These are phyloP conservation scores for Malassezia sp. DNA, from an alignment of 1,284 basidiomycete species.

Conservation along the genomic window DNA sequence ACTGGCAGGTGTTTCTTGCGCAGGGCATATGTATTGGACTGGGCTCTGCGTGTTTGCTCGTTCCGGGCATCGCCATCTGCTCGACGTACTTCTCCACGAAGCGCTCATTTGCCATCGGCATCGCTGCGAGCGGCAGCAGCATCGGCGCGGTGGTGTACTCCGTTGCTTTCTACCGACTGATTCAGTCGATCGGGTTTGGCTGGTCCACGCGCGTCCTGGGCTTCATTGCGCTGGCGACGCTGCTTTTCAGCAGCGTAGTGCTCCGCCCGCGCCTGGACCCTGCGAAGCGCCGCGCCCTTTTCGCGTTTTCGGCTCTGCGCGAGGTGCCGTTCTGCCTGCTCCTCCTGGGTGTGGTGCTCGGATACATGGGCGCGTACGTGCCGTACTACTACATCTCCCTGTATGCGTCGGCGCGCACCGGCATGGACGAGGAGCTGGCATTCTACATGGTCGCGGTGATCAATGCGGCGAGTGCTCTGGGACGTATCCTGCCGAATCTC, in stretches of 20 bases:
- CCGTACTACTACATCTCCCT: conserved; percentile 21
- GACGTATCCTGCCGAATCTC: conserved; percentile 44
- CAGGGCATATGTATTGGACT: conserved; percentile 10
- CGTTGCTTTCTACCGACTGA: conserved; percentile 12
- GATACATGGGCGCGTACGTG: conserved; percentile 31
- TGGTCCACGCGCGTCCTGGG: conserved; percentile 16
- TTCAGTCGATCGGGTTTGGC: conserved; percentile 10
- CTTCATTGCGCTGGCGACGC: conserved; percentile 13
- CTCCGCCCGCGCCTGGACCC: not conserved
- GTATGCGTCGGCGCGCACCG: not conserved
- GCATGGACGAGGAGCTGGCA: conserved; percentile 1
- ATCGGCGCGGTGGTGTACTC: conserved; percentile 20
- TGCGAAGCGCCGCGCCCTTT: not conserved
- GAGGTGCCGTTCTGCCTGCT: conserved; percentile 23
- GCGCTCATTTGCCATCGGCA: conserved; percentile 3
- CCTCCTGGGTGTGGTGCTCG: conserved; percentile 18
- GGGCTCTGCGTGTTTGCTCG: conserved; percentile 12
- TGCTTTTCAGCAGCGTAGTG: not conserved
- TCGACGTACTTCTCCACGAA: conserved; percentile 7
- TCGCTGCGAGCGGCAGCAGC: conserved; percentile 15
- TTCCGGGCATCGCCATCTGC: conserved; percentile 5
- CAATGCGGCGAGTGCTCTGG: conserved; percentile 31
- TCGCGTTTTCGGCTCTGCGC: conserved; percentile 9
- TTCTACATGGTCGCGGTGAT: conserved; percentile 29
- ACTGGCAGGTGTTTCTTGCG: conserved; percentile 7